Evolutionary conservation across 768 basidiomycete species (phyloP).

Genomic region (Podaxis pistillaris): DNA sequence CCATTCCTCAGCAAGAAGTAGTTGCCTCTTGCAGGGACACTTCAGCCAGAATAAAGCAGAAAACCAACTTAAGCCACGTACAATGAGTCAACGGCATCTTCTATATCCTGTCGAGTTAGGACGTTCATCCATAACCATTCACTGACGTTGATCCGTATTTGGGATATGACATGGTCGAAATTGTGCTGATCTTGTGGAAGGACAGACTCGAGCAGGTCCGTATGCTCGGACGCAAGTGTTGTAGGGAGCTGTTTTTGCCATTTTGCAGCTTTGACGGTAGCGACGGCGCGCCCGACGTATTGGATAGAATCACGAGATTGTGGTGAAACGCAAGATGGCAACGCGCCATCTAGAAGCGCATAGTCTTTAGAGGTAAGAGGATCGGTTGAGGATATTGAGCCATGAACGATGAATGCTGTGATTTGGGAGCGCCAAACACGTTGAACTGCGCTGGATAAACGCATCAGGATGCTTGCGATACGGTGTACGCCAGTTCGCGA

Average conservation of each 20-base stretch:
- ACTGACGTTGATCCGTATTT: constrained; percentile 78
- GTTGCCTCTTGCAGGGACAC: constrained; percentile 57
- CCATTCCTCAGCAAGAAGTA: constrained; percentile 90
- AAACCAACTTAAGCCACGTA: constrained; percentile 35
- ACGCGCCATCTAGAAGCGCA: constrained; percentile 56
- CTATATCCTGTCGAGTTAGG: constrained; percentile 78
- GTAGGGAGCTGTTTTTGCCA: constrained; percentile 79
- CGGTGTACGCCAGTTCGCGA: constrained; percentile 79
- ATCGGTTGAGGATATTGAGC: constrained; percentile 68
- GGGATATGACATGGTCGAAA: constrained; percentile 72
- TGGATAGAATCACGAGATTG: constrained; percentile 78
- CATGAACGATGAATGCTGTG: constrained; percentile 75
- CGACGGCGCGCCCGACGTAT: constrained; percentile 86
- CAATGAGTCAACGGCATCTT: constrained; percentile 84
- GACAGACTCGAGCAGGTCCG: constrained; percentile 59
- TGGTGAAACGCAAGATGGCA: constrained; percentile 73
- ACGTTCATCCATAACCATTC: constrained; percentile 96
- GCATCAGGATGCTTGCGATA: constrained; percentile 67
- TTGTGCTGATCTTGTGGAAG: constrained; percentile 74
- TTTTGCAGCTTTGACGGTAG: constrained; percentile 76
- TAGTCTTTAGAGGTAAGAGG: constrained; percentile 66
- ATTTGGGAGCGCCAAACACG: constrained; percentile 83
- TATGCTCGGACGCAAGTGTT: constrained; percentile 62
- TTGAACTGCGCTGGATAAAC: constrained; percentile 73
- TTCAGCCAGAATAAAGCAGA: constrained; percentile 16